A percentile compares a stretch with the other conserved stretches of the same genome.
phyloP scores from a whole-genome alignment of 23 red algal species.

The Porphyridium purpureum region DNA sequence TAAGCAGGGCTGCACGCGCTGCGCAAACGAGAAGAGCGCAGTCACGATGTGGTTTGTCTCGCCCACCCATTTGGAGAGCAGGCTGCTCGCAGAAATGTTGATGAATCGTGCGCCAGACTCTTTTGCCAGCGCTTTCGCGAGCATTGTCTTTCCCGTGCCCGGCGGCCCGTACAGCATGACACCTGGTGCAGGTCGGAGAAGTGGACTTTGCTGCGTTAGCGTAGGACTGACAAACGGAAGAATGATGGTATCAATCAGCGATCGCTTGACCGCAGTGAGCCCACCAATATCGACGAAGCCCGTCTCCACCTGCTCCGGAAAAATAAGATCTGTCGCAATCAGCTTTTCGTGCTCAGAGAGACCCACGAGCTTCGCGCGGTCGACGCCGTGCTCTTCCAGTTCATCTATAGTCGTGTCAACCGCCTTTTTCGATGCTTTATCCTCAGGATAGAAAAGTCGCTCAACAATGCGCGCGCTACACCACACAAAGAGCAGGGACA shows the following conservation, averaged over 20 bases:
- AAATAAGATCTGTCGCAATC: slow-evolving; percentile 75
- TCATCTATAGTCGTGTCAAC: too few species aligned
- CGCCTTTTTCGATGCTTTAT: too few species aligned
- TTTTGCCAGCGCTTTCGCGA: slow-evolving; percentile 83
- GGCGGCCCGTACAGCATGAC: too few species aligned
- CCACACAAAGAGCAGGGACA: too few species aligned
- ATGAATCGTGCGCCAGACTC: slow-evolving; percentile 68
- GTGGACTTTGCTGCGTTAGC: too few species aligned
- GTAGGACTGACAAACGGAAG: slow-evolving; percentile 14
- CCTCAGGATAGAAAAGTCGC: too few species aligned
- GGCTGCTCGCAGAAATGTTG: slow-evolving; percentile 37
- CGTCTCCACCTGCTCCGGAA: slow-evolving; percentile 64
- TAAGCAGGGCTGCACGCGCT: slow-evolving; percentile 78
- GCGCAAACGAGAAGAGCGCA: slow-evolving; percentile 89
- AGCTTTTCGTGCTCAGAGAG: slow-evolving; percentile 40
- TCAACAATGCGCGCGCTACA: too few species aligned
- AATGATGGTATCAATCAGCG: slow-evolving; percentile 62
- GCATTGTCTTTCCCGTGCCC: slow-evolving; percentile 96
- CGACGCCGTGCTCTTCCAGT: too few species aligned
- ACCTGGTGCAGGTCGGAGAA: too few species aligned
- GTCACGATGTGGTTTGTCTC: slow-evolving; percentile 83
- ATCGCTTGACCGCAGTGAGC: slow-evolving; percentile 55
- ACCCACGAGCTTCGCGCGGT: slow-evolving; percentile 11
- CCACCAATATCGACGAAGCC: slow-evolving; percentile 68
- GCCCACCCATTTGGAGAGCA: slow-evolving; percentile 96